A percentile compares a stretch with the other conserved stretches of the same genome.
These are phyloP conservation scores for Ophiostoma quercus DNA, from an alignment of 2,329 filamentous ascomycete genomes.

Conservation along the genomic window DNA sequence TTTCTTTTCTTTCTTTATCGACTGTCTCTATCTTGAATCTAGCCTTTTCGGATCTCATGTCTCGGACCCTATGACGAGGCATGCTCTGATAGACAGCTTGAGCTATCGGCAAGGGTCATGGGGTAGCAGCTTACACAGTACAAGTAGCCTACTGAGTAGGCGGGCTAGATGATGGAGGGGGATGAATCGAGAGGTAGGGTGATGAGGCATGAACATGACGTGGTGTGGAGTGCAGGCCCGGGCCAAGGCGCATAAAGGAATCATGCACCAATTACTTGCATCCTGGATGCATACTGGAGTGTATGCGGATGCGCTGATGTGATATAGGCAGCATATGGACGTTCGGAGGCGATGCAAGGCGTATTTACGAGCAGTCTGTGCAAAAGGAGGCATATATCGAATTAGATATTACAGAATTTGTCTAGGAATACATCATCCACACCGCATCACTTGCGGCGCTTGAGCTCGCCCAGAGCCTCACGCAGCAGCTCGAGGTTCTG, in stretches of 20 bases:
- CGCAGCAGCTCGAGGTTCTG: slow-evolving; percentile 4
- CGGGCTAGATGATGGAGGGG: background rate
- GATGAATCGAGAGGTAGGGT: background rate
- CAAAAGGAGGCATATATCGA: background rate
- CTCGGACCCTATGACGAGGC: slow-evolving; percentile 3
- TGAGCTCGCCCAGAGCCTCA: background rate
- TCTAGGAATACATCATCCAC: no score
- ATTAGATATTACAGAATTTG: background rate
- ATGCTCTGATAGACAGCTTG: background rate
- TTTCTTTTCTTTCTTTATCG: background rate
- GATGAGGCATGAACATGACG: background rate
- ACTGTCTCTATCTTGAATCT: background rate
- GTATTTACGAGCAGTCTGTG: background rate
- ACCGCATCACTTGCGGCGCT: background rate
- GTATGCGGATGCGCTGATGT: background rate
- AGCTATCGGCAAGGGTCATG: slow-evolving; percentile 9
- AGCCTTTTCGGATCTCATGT: background rate
- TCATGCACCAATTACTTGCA: background rate
- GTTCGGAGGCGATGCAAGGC: background rate
- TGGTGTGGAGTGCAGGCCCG: slow-evolving; percentile 6
- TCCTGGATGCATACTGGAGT: background rate
- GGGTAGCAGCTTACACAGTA: background rate
- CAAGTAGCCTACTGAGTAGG: background rate
- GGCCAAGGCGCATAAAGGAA: background rate
- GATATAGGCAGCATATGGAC: background rate